Percentiles rank a stretch among this genome's conserved stretches.
These are phyloP conservation scores for Hevea brasiliensis DNA, from an alignment of 345 rosid species.

Conservation along the genomic window DNA sequence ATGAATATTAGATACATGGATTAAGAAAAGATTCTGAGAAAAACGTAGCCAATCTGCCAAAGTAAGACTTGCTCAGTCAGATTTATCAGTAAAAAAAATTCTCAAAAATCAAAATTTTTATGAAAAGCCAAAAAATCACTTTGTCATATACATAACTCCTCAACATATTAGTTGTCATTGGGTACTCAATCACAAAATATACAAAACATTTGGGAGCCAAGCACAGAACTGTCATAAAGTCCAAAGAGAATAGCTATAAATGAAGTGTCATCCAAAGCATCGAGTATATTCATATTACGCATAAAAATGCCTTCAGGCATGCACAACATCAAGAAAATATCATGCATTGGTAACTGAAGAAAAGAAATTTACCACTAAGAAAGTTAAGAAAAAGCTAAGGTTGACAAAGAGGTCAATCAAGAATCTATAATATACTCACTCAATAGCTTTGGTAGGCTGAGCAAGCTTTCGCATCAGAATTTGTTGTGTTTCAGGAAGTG, in stretches of 20 bases:
- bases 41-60: neutral
- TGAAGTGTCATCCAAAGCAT: neutral
- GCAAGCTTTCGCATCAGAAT: conserved; percentile 77
- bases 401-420: conserved; percentile 12
- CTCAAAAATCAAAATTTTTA: neutral
- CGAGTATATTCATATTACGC: neutral
- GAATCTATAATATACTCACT: conserved; percentile 50
- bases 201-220: neutral
- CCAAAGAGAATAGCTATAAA: neutral
- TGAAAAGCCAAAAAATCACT: neutral
- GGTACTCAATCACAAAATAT: neutral
- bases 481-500: conserved; percentile 81
- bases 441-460: conserved; percentile 65
- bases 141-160: neutral
- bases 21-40: neutral
- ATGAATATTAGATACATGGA: neutral
- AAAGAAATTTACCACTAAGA: neutral
- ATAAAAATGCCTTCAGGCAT: neutral
- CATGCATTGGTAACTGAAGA: neutral
- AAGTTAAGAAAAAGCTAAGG: neutral
- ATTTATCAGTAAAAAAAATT: neutral
- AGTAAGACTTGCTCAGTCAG: neutral
- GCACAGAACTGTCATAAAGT: neutral
- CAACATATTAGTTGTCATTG: neutral
- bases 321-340: neutral